A percentile compares a stretch with the other conserved stretches of the same genome.
Conservation (phyloP, 768 basidiomycete genomes). For the Mycena maculata region DNA sequence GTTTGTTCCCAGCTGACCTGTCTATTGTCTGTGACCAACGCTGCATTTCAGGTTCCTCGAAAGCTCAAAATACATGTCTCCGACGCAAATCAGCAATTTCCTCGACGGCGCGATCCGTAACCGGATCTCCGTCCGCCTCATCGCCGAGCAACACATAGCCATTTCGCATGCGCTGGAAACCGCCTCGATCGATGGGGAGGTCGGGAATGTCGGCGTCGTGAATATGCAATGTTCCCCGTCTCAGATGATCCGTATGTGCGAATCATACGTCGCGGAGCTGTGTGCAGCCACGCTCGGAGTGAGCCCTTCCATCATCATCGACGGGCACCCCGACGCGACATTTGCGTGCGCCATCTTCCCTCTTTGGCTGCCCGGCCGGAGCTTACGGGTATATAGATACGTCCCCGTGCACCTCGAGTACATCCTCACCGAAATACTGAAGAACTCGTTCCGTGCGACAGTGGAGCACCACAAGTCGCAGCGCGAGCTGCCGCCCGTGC, state of each 20-base stretch:
- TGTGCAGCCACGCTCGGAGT: constrained; percentile 87
- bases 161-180: constrained; percentile 75
- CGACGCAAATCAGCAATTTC: constrained; percentile 82
- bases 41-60: constrained; percentile 77
- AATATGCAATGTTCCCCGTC: constrained; percentile 78
- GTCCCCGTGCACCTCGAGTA: constrained; percentile 93
- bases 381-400: constrained; percentile 61
- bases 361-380: neutral
- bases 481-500: constrained; percentile 67
- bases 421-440: constrained; percentile 89
- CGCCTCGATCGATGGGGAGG: constrained; percentile 43
- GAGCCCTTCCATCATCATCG: constrained; percentile 73
- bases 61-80: constrained; percentile 84
- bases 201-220: constrained; percentile 75
- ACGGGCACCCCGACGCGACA: constrained; percentile 76
- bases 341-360: constrained; percentile 74
- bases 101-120: constrained; percentile 87
- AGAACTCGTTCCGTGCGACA: constrained; percentile 92
- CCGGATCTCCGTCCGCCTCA: constrained; percentile 87
- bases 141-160: constrained; percentile 92
- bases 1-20: constrained; percentile 48
- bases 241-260: constrained; percentile 82
- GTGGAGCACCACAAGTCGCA: constrained; percentile 73
- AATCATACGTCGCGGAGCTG: constrained; percentile 84
- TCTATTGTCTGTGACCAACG: constrained; percentile 15